Percentiles rank a stretch among this genome's conserved stretches.
Conservation (phyloP, 352 stramenopile genomes). For the Pythium biforme region DNA sequence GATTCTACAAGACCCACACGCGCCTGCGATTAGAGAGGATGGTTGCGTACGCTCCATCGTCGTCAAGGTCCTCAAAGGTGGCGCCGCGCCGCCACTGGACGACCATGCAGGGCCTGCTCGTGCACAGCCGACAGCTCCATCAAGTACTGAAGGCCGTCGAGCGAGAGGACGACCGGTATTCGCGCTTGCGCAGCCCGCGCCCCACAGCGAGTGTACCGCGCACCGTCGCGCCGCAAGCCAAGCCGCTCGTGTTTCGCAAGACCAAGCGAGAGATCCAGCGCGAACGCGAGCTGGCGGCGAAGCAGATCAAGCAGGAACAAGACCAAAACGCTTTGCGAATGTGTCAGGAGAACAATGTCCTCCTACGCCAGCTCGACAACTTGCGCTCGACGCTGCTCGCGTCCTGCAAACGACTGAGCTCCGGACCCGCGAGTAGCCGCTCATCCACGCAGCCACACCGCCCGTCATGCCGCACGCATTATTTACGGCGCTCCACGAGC, state of each 20-base stretch:
- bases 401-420: conserved; percentile 12
- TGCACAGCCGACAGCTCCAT: conserved; percentile 26
- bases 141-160: conserved; percentile 15
- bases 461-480: conserved; percentile 9
- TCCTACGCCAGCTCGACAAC: conserved; percentile 16
- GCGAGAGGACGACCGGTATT: conserved; percentile 2
- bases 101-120: conserved; percentile 22
- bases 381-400: conserved; percentile 13
- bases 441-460: background rate
- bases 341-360: background rate
- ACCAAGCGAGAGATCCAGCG: conserved; percentile 32
- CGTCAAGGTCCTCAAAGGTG: conserved; percentile 17
- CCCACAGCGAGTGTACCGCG: conserved; percentile 1
- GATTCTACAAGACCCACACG: too few relatives aligned
- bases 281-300: conserved; percentile 15
- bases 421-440: background rate
- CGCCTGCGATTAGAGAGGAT: background rate
- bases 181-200: conserved; percentile 10
- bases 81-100: conserved; percentile 21
- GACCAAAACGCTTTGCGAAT: background rate
- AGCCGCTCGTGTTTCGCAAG: conserved; percentile 28
- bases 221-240: conserved; percentile 2
- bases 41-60: conserved; percentile 11
- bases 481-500: conserved; percentile 10
- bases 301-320: conserved; percentile 5